Evolutionary conservation across 2,329 filamentous ascomycete species (phyloP).

Genomic region (Fusarium sp.): DNA sequence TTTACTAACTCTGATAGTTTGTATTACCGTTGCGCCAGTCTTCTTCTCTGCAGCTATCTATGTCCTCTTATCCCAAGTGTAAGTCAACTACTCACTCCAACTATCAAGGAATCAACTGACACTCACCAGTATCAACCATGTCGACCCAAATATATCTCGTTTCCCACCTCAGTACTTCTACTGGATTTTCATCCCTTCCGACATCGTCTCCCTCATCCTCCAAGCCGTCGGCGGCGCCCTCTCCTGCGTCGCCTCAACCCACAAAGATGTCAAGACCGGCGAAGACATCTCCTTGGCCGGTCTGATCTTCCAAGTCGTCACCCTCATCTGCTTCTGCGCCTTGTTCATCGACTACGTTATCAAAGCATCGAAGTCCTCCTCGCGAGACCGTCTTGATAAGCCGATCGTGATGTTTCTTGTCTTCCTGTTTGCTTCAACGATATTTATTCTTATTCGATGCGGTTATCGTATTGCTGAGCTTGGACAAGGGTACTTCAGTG

Average conservation of each 20-base stretch:
- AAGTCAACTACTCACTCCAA: background rate
- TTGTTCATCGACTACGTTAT: conserved; percentile 58
- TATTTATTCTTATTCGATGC: conserved; percentile 68
- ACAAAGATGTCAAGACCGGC: conserved; percentile 49
- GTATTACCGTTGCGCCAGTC: conserved; percentile 50
- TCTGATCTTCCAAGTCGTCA: conserved; percentile 63
- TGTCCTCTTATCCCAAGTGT: conserved; percentile 48
- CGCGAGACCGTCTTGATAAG: conserved; percentile 47
- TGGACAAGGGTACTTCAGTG: conserved; percentile 62
- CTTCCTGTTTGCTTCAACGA: conserved; percentile 62
- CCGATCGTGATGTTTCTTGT: conserved; percentile 62
- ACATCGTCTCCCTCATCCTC: conserved; percentile 63
- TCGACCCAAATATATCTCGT: conserved; percentile 43
- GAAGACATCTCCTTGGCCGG: conserved; percentile 64
- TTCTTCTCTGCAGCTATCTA: conserved; percentile 49
- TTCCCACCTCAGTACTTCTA: conserved; percentile 40
- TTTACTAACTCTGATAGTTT: conserved; percentile 43
- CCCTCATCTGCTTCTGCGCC: conserved; percentile 58
- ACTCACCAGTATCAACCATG: conserved; percentile 33
- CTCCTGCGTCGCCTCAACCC: conserved; percentile 53
- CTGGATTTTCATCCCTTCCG: conserved; percentile 55
- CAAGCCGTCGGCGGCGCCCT: conserved; percentile 65
- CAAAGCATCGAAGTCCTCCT: conserved; percentile 44
- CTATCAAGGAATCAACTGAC: background rate
- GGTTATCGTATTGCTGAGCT: conserved; percentile 71